Base-by-base conservation (phyloP, 148 eudicot genomes). In the Pouteria glomerata region DNA sequence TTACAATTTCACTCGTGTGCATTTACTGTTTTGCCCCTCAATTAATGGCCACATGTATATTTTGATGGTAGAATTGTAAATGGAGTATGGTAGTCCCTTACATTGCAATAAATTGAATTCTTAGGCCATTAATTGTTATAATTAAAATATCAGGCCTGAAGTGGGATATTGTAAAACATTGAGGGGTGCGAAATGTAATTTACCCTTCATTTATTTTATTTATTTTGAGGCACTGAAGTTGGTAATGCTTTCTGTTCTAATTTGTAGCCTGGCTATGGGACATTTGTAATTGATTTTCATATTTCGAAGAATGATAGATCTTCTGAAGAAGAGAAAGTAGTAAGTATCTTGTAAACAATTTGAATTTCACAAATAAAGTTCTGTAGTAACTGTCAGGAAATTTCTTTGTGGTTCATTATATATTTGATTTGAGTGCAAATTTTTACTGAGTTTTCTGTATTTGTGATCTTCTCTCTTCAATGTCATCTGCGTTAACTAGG, bases 261-360 rank as follows among this genome's bases (percentile, higher is more conserved):
- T 31, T 63, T 89, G 83, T 83, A 95, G 99, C 89, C 97, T 69
- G 99, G 96, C 69, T 91, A 79, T 68, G 96, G 84, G 66, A 78
- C 92, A 50, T 82, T 79, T 84, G 76, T 85, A 55, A 64, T 71
- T 59, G 99, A 95, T 80, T 95, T 95, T 81, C 88, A 82, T 69
- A 85, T 95, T 69, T 68, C 88, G 42, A 95, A 85, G 81, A 75
- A 72, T 50, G 18, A 71, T 7, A 70, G 39, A 33, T 31, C 57
- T 67, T 75, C 89, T 48, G 75, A 78, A 55, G 82, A 74, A 23
- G 96, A 90, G n/a, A 89, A 57, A 80, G 69, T 90, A 23, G 99
- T 95, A 84, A 83, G 93, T 73, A 52, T 68, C 57, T 71, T 8
- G 21, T 50, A 15, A 30, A 52, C 57, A 12, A 10, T 2, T 59